phyloP scores from a whole-genome alignment of 176 grass and related monocot species.

The Carex cristatella region DNA sequence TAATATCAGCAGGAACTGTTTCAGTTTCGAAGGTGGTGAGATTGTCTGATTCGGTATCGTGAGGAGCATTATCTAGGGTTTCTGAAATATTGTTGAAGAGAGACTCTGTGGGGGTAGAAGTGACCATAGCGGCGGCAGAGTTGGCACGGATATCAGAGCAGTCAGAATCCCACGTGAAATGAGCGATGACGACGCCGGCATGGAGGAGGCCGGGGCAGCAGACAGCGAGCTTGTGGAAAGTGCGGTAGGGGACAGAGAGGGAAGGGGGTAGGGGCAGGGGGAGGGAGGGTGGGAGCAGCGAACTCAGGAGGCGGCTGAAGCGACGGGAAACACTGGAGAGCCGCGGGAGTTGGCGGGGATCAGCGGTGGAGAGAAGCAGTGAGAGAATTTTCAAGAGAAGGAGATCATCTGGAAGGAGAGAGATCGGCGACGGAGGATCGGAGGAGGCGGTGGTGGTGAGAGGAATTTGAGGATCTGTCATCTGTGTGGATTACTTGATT shows the following conservation, averaged over 20 bases:
- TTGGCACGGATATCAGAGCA: slow-evolving; percentile 32
- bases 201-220: slow-evolving; percentile 76
- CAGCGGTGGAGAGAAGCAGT: slow-evolving; percentile 39
- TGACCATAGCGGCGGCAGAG: not conserved
- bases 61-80: not conserved
- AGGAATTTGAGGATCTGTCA: not conserved
- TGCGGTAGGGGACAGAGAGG: slow-evolving; percentile 26
- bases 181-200: slow-evolving; percentile 55
- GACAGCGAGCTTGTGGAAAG: slow-evolving; percentile 82
- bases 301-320: slow-evolving; percentile 42
- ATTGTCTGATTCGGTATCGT: not conserved
- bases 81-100: slow-evolving; percentile 85
- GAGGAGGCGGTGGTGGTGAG: not conserved
- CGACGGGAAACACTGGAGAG: slow-evolving; percentile 58
- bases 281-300: slow-evolving; percentile 46
- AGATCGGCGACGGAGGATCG: not conserved
- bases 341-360: slow-evolving; percentile 67
- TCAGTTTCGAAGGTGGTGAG: not conserved
- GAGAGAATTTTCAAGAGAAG: slow-evolving; percentile 62
- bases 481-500: not conserved
- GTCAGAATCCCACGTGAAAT: slow-evolving; percentile 33
- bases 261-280: not conserved
- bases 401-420: slow-evolving; percentile 61
- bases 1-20: not conserved
- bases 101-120: slow-evolving; percentile 38